These are phyloP conservation scores for Arthrobotrys pseudoclavata DNA, from an alignment of 2,329 filamentous ascomycete species.

Conservation along the genomic window DNA sequence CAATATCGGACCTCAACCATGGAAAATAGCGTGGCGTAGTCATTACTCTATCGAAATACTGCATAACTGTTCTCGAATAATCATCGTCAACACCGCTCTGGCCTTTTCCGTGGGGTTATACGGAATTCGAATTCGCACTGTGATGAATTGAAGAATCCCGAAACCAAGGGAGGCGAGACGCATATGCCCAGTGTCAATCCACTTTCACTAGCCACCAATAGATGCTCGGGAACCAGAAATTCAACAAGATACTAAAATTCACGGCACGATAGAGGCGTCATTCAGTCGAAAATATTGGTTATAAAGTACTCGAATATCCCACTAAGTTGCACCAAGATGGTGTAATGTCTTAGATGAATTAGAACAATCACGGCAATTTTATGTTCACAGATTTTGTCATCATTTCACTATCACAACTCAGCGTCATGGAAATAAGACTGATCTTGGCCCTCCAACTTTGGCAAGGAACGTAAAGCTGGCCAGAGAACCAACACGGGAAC, in stretches of 20 bases:
- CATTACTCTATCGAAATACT: conserved; percentile 9
- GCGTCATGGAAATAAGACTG: conserved; percentile 13
- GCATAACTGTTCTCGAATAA: background rate
- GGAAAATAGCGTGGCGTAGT: conserved; percentile 4
- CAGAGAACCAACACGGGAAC: conserved; percentile 35
- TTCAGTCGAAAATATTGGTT: conserved; percentile 36
- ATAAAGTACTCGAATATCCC: conserved; percentile 19
- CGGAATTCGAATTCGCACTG: background rate
- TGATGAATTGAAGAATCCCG: conserved; percentile 1
- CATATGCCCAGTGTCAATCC: conserved; percentile 47
- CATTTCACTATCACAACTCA: conserved; percentile 18
- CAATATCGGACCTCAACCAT: conserved; percentile 24
- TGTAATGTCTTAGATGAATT: conserved; percentile 37
- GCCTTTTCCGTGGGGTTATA: conserved; percentile 3
- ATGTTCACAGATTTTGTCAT: background rate
- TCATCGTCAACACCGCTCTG: background rate
- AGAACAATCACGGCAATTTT: conserved; percentile 39
- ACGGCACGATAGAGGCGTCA: conserved; percentile 21
- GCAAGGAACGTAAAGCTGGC: conserved; percentile 11
- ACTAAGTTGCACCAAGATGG: conserved; percentile 10
- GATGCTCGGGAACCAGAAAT: conserved; percentile 21
- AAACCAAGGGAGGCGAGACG: conserved; percentile 24
- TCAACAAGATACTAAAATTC: conserved; percentile 27
- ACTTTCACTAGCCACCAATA: conserved; percentile 49
- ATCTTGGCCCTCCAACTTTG: conserved; percentile 11